A percentile compares a stretch with the other conserved stretches of the same genome.
Evolutionary conservation across 495 filamentous ascomycete genomes (phyloP).

Genomic region (Clohesyomyces aquaticus): DNA sequence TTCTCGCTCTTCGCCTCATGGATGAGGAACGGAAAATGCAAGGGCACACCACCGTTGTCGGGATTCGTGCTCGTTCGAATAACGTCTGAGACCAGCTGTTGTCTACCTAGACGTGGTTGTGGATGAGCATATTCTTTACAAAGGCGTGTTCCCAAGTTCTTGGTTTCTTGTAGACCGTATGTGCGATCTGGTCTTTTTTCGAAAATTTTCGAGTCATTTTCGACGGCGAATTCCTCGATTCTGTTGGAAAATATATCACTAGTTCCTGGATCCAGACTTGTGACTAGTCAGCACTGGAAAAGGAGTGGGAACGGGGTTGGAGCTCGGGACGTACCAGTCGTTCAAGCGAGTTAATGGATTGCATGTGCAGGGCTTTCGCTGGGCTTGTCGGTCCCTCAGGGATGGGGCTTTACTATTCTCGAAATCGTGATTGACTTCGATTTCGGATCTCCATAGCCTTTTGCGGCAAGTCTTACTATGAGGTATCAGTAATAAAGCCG

Average conservation of each 20-base stretch:
- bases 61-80: neutral
- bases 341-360: constrained; percentile 13
- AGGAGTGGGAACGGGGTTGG: neutral
- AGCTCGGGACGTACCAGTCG: constrained; percentile 13
- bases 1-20: constrained; percentile 37
- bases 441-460: constrained; percentile 30
- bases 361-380: constrained; percentile 15
- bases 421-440: constrained; percentile 8
- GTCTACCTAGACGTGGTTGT: neutral
- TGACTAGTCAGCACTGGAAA: neutral
- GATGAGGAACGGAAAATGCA: constrained; percentile 37
- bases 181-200: neutral
- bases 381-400: constrained; percentile 5
- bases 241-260: constrained; percentile 15
- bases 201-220: neutral
- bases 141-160: neutral
- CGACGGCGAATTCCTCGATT: constrained; percentile 4
- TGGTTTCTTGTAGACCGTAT: neutral
- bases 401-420: neutral
- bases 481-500: neutral
- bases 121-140: neutral
- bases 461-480: constrained; percentile 19
- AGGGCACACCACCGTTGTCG: constrained; percentile 9
- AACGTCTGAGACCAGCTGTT: neutral
- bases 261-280: constrained; percentile 13